Evolutionary conservation across 2,329 filamentous ascomycete genomes (phyloP).

Genomic region (Diaporthe australafricana): DNA sequence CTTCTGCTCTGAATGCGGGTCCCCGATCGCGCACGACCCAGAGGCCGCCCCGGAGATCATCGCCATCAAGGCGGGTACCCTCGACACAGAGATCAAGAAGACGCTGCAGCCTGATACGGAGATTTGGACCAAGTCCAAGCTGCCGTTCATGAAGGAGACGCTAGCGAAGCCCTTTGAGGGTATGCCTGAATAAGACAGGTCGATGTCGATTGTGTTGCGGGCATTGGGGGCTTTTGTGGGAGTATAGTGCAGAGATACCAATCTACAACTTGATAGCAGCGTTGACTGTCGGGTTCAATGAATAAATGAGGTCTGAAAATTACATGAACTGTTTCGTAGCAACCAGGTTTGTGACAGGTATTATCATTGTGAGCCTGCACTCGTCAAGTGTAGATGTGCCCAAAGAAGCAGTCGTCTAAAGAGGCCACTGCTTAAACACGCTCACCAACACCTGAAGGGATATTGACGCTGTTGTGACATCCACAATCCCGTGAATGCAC

Average conservation of each 20-base stretch:
- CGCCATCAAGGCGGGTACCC: constrained; percentile 74
- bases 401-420: too few species aligned
- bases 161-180: constrained; percentile 71
- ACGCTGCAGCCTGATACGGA: constrained; percentile 75
- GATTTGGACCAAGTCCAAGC: constrained; percentile 77
- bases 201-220: not conserved
- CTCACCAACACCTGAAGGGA: too few species aligned
- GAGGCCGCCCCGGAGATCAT: constrained; percentile 78
- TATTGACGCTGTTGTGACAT: too few species aligned
- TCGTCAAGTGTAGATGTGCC: too few species aligned
- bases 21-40: constrained; percentile 77
- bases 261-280: constrained; percentile 9
- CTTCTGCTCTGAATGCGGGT: constrained; percentile 78
- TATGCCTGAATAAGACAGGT: constrained; percentile 66
- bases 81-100: constrained; percentile 75
- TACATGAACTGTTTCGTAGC: not conserved
- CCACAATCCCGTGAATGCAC: too few species aligned
- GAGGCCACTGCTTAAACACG: too few species aligned
- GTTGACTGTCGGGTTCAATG: not conserved
- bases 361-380: not conserved
- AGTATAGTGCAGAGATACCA: constrained; percentile 6
- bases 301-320: not conserved
- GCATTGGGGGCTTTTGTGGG: not conserved
- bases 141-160: constrained; percentile 76
- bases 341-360: not conserved